Evolutionary conservation across 2,329 filamentous ascomycete species (phyloP), one percentile per base, ranked within the genome.

Genomic region (Colletotrichum lentis): DNA sequence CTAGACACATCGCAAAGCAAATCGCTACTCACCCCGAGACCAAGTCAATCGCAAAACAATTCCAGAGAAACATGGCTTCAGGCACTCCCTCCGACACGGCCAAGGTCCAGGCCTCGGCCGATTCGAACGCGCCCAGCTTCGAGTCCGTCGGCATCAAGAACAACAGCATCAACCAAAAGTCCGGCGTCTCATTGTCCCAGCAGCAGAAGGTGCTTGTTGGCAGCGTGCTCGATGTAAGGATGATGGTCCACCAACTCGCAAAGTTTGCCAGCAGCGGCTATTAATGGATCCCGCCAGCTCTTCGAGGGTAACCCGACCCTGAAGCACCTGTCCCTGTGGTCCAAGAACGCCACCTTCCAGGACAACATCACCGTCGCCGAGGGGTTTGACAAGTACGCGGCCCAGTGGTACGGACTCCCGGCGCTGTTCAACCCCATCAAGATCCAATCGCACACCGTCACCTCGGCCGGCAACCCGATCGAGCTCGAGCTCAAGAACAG

Each of bases 231-330:
- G 88, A 90, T 73, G 81, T 82, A 64, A n/a, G 75, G 50, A 64
- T 18, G 3, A 20, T 37, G n/a, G n/a, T 3, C 5, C 20, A 24
- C 24, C 24, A 35, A 10, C 8, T 10, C 31, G 3, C 24, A 3
- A n/a, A n/a, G n/a, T n/a, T n/a, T n/a, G n/a, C n/a, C n/a, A n/a
- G n/a, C n/a, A n/a, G n/a, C n/a, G n/a, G n/a, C n/a, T n/a, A n/a
- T n/a, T n/a, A 47, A 41, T 37, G 5, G 54, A 16, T 14, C 16
- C 22, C 5, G 18, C 52, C 52, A 84, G 81, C 83, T 90, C 55
- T 90, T 90, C 74, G 84, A 85, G 41, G 87, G 87, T 53, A 81
- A 83, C 20, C 86, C 87, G 0, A 86, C 85, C 2, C 80, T 88
- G 3, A 81, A 82, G 47, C 88, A 90, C 74, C 81, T 90, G 53